Conservation (phyloP, 805 yeast species). For the Wickerhamiella parazyma region DNA sequence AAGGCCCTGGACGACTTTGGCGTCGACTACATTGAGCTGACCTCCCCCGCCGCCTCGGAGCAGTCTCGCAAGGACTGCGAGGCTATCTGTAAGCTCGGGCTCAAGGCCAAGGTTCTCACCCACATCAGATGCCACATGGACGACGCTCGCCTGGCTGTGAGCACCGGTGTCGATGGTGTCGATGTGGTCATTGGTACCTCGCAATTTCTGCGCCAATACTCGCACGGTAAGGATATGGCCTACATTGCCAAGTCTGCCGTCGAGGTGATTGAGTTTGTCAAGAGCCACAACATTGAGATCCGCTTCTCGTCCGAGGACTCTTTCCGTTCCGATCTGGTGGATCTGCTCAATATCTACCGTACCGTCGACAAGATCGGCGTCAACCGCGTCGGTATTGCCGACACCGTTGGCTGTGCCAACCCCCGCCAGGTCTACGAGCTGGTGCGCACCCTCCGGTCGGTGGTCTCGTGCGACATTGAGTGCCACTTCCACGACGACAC, state of each 20-base stretch:
- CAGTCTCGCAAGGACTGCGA: conserved; percentile 90
- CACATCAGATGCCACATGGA: conserved; percentile 99
- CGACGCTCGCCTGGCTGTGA: conserved; percentile 93
- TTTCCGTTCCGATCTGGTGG: conserved; percentile 92
- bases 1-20: conserved; percentile 95
- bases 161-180: conserved; percentile 98
- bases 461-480: conserved; percentile 93
- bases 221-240: conserved; percentile 98
- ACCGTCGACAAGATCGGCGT: conserved; percentile 97
- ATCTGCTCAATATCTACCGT: conserved; percentile 84
- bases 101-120: conserved; percentile 88
- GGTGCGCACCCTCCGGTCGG: conserved; percentile 82
- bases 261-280: conserved; percentile 94
- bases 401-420: conserved; percentile 97
- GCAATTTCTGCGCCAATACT: conserved; percentile 81
- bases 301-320: conserved; percentile 96
- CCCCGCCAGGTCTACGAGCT: conserved; percentile 98
- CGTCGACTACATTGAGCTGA: conserved; percentile 92
- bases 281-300: conserved; percentile 91
- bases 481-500: conserved; percentile 99
- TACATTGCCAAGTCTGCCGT: conserved; percentile 92
- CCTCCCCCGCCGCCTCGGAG: conserved; percentile 96
- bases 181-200: conserved; percentile 98
- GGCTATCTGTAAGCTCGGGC: conserved; percentile 94
- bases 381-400: conserved; percentile 98